A percentile compares a stretch with the other conserved stretches of the same genome.
phyloP scores from a whole-genome alignment of 345 rosid genomes.

The Raphanus raphanistrum region DNA sequence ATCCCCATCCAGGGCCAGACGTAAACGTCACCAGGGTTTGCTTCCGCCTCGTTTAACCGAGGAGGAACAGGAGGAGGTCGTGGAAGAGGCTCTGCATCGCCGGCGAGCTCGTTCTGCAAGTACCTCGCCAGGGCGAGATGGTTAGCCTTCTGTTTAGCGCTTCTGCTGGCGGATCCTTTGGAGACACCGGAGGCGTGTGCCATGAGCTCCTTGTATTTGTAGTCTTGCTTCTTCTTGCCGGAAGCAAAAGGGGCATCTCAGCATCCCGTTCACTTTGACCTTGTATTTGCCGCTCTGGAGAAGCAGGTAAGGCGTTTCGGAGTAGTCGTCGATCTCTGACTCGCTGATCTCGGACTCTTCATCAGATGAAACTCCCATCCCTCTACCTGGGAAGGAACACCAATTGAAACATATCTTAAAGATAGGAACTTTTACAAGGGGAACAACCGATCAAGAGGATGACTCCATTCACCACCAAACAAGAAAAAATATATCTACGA shows the following conservation, averaged over 20 bases:
- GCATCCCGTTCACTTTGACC: constrained; percentile 61
- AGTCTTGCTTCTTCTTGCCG: constrained; percentile 85
- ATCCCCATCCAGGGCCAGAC: constrained; percentile 95
- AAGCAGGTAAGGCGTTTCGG: constrained; percentile 55
- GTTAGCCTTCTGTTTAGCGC: constrained; percentile 73
- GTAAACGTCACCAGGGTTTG: constrained; percentile 46
- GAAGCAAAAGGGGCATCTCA: constrained; percentile 86
- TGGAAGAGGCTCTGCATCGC: constrained; percentile 44
- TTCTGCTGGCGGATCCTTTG: constrained; percentile 75
- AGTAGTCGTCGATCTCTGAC: constrained; percentile 63
- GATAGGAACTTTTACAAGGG: not conserved
- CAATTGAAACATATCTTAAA: not conserved
- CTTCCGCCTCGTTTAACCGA: constrained; percentile 15
- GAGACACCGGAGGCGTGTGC: constrained; percentile 85
- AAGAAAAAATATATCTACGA: not conserved
- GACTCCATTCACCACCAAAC: not conserved
- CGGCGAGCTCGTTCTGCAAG: constrained; percentile 60
- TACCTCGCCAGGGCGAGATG: constrained; percentile 78
- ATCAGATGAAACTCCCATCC: constrained; percentile 61
- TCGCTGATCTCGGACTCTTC: constrained; percentile 85
- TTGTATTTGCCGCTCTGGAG: constrained; percentile 51
- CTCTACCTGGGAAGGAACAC: not conserved
- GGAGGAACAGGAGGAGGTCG: constrained; percentile 30
- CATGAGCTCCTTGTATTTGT: constrained; percentile 72
- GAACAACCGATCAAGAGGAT: constrained; percentile 2